These are phyloP conservation scores for Penicillium sp. DNA, from an alignment of 2,329 filamentous ascomycete genomes.

Conservation along the genomic window DNA sequence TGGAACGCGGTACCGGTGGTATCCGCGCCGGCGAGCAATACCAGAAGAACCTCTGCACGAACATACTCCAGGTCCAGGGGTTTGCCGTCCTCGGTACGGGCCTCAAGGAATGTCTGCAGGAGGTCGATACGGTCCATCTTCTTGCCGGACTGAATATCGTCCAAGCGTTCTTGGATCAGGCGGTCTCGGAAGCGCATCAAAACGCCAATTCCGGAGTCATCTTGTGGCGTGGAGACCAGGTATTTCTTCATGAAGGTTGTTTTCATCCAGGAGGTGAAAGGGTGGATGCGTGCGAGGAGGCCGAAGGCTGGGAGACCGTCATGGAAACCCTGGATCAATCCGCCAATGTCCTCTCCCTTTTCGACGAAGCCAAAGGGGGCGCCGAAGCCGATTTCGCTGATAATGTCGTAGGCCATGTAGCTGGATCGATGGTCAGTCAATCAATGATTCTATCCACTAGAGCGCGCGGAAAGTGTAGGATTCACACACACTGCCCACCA, in stretches of 20 bases:
- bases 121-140: conserved; percentile 54
- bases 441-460: not conserved
- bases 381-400: conserved; percentile 61
- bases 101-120: conserved; percentile 56
- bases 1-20: conserved; percentile 58
- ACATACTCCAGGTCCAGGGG: conserved; percentile 56
- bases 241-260: conserved; percentile 57
- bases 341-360: conserved; percentile 56
- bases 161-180: conserved; percentile 54
- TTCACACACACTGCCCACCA: conserved; percentile 55
- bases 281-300: conserved; percentile 56
- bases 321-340: conserved; percentile 60
- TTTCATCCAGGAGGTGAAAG: conserved; percentile 60
- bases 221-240: conserved; percentile 57
- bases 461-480: not conserved
- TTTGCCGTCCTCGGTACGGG: conserved; percentile 50
- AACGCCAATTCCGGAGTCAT: conserved; percentile 59
- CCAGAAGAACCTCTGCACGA: conserved; percentile 57
- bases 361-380: conserved; percentile 61
- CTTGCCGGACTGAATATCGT: conserved; percentile 53
- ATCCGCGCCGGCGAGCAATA: conserved; percentile 57
- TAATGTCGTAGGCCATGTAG: conserved; percentile 62
- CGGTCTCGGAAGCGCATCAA: conserved; percentile 62
- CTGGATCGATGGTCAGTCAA: conserved; percentile 25
- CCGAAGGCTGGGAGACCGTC: conserved; percentile 57